Percentiles rank a stretch among this genome's conserved stretches.
Evolutionary conservation across 2,329 filamentous ascomycete genomes (phyloP).

Genomic region (Sporothrix dimorphospora): DNA sequence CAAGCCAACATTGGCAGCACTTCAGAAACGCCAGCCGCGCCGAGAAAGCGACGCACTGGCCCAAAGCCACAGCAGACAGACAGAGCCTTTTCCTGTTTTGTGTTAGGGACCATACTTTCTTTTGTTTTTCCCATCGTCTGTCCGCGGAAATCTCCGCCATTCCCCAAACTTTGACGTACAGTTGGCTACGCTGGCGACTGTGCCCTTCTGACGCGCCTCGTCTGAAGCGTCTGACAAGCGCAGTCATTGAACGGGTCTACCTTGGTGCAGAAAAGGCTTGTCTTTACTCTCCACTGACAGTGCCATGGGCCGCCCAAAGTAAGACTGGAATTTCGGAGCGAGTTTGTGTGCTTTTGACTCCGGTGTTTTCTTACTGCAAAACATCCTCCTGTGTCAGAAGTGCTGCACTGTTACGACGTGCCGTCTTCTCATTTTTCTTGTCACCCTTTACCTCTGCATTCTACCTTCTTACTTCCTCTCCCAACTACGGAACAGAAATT

Average conservation of each 20-base stretch:
- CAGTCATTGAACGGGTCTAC: neutral
- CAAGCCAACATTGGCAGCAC: neutral
- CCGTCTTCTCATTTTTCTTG: neutral
- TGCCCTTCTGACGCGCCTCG: too few relatives aligned
- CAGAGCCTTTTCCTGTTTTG: too few relatives aligned
- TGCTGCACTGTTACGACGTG: neutral
- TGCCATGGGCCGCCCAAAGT: neutral
- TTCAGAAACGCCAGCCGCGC: too few relatives aligned
- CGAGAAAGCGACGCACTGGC: too few relatives aligned
- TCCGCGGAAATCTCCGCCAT: too few relatives aligned
- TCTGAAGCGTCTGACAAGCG: neutral
- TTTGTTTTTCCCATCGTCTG: too few relatives aligned
- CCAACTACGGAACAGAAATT: neutral
- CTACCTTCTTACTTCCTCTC: neutral
- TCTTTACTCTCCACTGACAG: neutral
- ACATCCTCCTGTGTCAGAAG: neutral
- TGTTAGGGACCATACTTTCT: too few relatives aligned
- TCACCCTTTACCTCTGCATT: neutral
- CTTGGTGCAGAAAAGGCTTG: neutral
- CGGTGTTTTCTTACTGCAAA: neutral
- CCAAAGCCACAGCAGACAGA: too few relatives aligned
- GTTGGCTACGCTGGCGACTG: too few relatives aligned
- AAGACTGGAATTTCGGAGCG: constrained; percentile 5
- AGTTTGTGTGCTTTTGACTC: neutral
- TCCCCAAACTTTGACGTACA: too few relatives aligned